These are phyloP conservation scores for Aspergillus heteromorphus DNA, from an alignment of 495 filamentous ascomycete species.

Conservation along the genomic window DNA sequence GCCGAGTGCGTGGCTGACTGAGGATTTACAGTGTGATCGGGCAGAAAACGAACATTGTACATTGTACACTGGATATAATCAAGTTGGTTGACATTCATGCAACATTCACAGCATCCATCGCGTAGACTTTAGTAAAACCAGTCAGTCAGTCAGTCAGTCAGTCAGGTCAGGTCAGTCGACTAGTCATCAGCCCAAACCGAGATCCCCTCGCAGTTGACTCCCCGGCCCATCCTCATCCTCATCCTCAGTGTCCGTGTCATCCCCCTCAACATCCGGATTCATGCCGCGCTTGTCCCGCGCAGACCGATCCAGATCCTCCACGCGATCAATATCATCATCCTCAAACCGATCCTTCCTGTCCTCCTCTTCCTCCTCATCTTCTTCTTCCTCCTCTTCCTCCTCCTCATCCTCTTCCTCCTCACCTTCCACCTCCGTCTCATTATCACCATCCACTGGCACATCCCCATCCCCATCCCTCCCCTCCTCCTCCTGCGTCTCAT, in stretches of 20 bases:
- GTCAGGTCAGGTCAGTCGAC: neutral
- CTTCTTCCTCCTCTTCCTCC: slow-evolving; percentile 49
- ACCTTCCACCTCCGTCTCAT: slow-evolving; percentile 44
- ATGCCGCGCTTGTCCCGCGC: slow-evolving; percentile 21
- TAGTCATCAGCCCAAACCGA: slow-evolving; percentile 35
- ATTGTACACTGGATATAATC: neutral
- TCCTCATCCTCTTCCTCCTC: slow-evolving; percentile 52
- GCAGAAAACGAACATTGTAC: neutral
- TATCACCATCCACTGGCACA: slow-evolving; percentile 47
- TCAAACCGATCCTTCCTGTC: slow-evolving; percentile 35
- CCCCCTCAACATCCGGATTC: slow-evolving; percentile 35
- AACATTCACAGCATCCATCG: slow-evolving; percentile 1
- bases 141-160: too few species aligned
- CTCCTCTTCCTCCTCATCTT: slow-evolving; percentile 42
- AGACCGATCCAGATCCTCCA: slow-evolving; percentile 52
- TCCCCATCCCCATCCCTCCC: slow-evolving; percentile 50
- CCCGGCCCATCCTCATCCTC: slow-evolving; percentile 41
- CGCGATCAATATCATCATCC: slow-evolving; percentile 60
- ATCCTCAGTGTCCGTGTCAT: slow-evolving; percentile 39
- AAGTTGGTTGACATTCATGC: slow-evolving; percentile 7
- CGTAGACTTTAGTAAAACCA: neutral
- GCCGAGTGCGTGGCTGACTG: neutral
- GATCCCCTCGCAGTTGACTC: slow-evolving; percentile 37
- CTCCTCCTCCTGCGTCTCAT: slow-evolving; percentile 39
- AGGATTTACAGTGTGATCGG: neutral